phyloP scores from a whole-genome alignment of 2,329 filamentous ascomycete species.

The Paecilomyces dactylethromorphus region DNA sequence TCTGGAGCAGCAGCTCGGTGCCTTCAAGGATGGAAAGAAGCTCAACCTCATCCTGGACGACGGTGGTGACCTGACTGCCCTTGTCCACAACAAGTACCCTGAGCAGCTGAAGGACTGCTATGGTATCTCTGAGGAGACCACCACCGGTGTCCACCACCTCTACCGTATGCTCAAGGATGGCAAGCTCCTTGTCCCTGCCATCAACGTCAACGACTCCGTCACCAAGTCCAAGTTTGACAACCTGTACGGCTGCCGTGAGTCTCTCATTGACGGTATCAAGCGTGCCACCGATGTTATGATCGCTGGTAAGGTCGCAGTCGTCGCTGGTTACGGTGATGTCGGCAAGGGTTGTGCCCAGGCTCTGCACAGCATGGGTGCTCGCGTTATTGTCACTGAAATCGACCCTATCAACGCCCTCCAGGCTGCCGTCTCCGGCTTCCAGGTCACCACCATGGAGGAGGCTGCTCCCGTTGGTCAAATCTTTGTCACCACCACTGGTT shows the following conservation, averaged over 20 bases:
- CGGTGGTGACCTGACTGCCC: slow-evolving; percentile 90
- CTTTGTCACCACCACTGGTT: slow-evolving; percentile 98
- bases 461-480: slow-evolving; percentile 85
- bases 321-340: slow-evolving; percentile 97
- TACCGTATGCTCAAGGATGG: slow-evolving; percentile 95
- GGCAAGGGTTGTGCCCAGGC: slow-evolving; percentile 97
- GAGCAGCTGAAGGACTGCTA: slow-evolving; percentile 98
- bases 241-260: slow-evolving; percentile 98
- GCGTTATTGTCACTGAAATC: slow-evolving; percentile 92
- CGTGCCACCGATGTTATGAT: slow-evolving; percentile 99
- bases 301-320: slow-evolving; percentile 95
- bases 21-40: slow-evolving; percentile 95
- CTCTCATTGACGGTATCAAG: slow-evolving; percentile 98
- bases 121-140: slow-evolving; percentile 98
- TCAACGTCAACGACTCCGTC: slow-evolving; percentile 99
- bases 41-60: slow-evolving; percentile 99
- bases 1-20: slow-evolving; percentile 91
- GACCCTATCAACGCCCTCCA: slow-evolving; percentile 99
- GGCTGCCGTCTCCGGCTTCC: slow-evolving; percentile 93
- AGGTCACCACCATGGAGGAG: slow-evolving; percentile 98
- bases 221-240: slow-evolving; percentile 99
- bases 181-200: slow-evolving; percentile 83
- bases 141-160: slow-evolving; percentile 97
- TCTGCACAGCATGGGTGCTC: slow-evolving; percentile 93
- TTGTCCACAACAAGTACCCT: slow-evolving; percentile 97